Conservation (phyloP, 2,329 filamentous ascomycete genomes). For the Alternaria ethzedia region DNA sequence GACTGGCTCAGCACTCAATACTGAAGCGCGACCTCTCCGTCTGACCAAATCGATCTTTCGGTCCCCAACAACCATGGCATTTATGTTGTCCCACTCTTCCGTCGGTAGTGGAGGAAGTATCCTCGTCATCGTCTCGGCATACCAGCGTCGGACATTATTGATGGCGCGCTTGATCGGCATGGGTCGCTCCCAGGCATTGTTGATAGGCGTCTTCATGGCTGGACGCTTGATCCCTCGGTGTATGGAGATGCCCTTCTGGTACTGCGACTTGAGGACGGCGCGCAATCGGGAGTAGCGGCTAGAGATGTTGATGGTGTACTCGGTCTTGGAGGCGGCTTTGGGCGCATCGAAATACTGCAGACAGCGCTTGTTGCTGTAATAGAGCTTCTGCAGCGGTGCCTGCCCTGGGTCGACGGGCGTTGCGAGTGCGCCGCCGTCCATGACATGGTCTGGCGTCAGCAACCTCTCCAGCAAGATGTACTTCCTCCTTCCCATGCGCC, state of each 20-base stretch:
- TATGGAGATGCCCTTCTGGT: slow-evolving; percentile 21
- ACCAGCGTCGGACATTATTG: slow-evolving; percentile 54
- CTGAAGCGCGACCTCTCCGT: slow-evolving; percentile 22
- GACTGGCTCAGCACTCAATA: neutral
- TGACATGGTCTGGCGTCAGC: slow-evolving; percentile 29
- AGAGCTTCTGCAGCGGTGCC: slow-evolving; percentile 45
- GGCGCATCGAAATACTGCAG: slow-evolving; percentile 44
- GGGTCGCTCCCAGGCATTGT: slow-evolving; percentile 55
- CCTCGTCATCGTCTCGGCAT: slow-evolving; percentile 50
- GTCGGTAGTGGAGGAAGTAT: slow-evolving; percentile 54
- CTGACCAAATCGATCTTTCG: slow-evolving; percentile 32
- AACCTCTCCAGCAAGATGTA: slow-evolving; percentile 50
- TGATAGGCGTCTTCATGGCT: slow-evolving; percentile 47
- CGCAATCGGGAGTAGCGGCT: slow-evolving; percentile 40
- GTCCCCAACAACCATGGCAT: slow-evolving; percentile 47
- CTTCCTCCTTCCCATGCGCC: slow-evolving; percentile 61
- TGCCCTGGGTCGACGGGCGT: neutral
- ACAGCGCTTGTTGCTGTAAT: slow-evolving; percentile 39
- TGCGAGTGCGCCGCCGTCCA: slow-evolving; percentile 6
- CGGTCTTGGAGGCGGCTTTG: slow-evolving; percentile 12
- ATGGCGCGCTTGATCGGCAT: slow-evolving; percentile 54
- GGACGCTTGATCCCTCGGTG: slow-evolving; percentile 31
- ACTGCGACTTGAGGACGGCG: slow-evolving; percentile 36
- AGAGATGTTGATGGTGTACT: slow-evolving; percentile 35
- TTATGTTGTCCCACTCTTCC: slow-evolving; percentile 53